Conservation (phyloP, 306 rosid genomes). For the Rosa lucieae region DNA sequence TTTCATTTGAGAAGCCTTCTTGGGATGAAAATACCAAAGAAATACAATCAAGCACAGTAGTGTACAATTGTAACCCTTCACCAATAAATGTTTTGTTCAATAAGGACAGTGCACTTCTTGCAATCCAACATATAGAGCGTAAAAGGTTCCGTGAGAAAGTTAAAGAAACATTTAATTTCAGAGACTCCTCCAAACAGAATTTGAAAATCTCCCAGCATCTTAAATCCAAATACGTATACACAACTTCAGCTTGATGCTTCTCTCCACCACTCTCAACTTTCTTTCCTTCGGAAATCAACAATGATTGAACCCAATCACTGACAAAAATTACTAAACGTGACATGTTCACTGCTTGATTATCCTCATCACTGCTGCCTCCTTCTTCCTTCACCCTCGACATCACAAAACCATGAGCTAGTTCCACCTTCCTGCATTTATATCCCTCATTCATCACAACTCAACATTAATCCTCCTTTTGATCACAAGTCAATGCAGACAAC, state of each 20-base stretch:
- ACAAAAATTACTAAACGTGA: constrained; percentile 60
- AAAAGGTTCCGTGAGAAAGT: constrained; percentile 65
- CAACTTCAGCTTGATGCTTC: constrained; percentile 36
- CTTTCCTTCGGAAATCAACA: constrained; percentile 68
- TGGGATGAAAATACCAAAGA: constrained; percentile 70
- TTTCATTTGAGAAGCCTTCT: constrained; percentile 69
- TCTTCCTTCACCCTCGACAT: constrained; percentile 34
- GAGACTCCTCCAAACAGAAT: constrained; percentile 75
- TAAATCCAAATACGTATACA: constrained; percentile 57
- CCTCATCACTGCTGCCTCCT: constrained; percentile 26
- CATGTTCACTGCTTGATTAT: constrained; percentile 50
- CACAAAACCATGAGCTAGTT: constrained; percentile 63
- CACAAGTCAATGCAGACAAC: background rate
- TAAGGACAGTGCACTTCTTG: constrained; percentile 45
- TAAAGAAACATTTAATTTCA: constrained; percentile 46
- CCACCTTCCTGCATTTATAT: constrained; percentile 74
- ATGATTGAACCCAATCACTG: constrained; percentile 74
- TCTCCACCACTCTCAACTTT: constrained; percentile 33
- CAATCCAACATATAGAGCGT: constrained; percentile 49
- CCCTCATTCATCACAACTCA: constrained; percentile 10
- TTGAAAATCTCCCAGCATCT: constrained; percentile 85
- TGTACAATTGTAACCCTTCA: constrained; percentile 49
- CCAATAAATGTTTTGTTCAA: constrained; percentile 32
- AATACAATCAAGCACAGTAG: constrained; percentile 59
- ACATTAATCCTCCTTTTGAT: background rate